Base-by-base conservation (phyloP, 441 rosid genomes). In the Populus hybrid region DNA sequence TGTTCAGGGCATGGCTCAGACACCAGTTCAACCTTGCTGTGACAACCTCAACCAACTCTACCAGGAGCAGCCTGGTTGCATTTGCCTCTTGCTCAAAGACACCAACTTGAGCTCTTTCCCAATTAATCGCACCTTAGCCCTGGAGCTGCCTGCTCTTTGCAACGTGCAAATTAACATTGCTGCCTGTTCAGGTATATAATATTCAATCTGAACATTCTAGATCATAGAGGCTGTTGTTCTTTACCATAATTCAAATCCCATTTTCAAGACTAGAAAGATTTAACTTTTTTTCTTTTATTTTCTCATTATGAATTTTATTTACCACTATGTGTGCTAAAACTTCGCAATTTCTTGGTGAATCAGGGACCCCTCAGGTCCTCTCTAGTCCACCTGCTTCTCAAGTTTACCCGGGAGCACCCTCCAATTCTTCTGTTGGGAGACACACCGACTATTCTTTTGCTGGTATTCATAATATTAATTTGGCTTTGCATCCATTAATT, bases 61-160 rank as follows among this genome's bases (percentile, higher is more conserved):
- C 77, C 68, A 20, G 75, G 87, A 86, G 69, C 83, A 88, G 66
- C 93, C 95, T 4, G 80, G 59, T 2, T 95, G 99, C 80, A 86
- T 92, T 45, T 93, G 99, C 83, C 86, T 89, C 82, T 74, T 95
- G 75, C 90, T 92, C 79, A 89, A 86, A 67, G 83, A 83, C 82
- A 83, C 93, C 59, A 73, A 84, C 76, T 63, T 88, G 35, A 61
- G 83, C 76, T 83, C 90, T 71, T 85, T 89, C 80, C 97, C 97
- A 5, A 85, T 95, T 64, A 93, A 93, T 82, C 82, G 78, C 76
- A 91, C 95, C 7, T 88, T 91, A 14, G 94, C 97, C 31, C 77
- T 86, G 67, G 84, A 88, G 74, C 84, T 95, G 50, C 92, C 97
- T 74, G 76, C 35, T 7, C 91, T 88, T 74, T 95, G 98, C 82